phyloP scores from a whole-genome alignment of 1,284 basidiomycete species.

The Ganoderma lucidum region DNA sequence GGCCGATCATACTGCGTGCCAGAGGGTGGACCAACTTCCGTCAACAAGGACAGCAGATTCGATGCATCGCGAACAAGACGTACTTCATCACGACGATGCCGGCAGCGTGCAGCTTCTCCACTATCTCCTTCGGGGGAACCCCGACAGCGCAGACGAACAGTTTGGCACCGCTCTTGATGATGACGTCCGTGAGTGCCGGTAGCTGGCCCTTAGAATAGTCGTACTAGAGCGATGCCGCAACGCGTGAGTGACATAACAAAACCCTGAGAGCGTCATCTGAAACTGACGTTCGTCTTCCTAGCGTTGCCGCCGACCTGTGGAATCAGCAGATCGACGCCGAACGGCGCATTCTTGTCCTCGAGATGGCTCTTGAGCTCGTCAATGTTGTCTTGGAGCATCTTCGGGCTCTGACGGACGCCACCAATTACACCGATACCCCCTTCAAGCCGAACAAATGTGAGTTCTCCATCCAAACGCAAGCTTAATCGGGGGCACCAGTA shows the following conservation, averaged over 20 bases:
- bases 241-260: not conserved
- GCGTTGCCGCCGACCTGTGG: constrained; percentile 83
- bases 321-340: constrained; percentile 84
- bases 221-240: constrained; percentile 49
- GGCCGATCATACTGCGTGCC: constrained; percentile 79
- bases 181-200: constrained; percentile 78
- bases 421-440: constrained; percentile 89
- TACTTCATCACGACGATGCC: constrained; percentile 88
- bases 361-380: constrained; percentile 75
- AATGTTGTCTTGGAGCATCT: constrained; percentile 67
- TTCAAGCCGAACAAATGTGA: constrained; percentile 29
- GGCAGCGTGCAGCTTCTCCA: constrained; percentile 82
- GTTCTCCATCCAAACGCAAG: not conserved
- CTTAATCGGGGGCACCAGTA: constrained; percentile 6
- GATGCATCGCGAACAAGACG: constrained; percentile 14
- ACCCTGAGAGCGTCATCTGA: not conserved
- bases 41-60: constrained; percentile 4
- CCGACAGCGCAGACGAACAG: constrained; percentile 89
- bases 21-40: not conserved
- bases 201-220: constrained; percentile 84
- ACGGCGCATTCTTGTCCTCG: constrained; percentile 79
- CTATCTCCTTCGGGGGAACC: constrained; percentile 84
- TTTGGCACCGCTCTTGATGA: constrained; percentile 78
- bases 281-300: constrained; percentile 78
- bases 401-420: constrained; percentile 76